Percentiles rank a stretch among this genome's conserved stretches.
phyloP scores from a whole-genome alignment of 331 rosid species.

The Cydonia oblonga region DNA sequence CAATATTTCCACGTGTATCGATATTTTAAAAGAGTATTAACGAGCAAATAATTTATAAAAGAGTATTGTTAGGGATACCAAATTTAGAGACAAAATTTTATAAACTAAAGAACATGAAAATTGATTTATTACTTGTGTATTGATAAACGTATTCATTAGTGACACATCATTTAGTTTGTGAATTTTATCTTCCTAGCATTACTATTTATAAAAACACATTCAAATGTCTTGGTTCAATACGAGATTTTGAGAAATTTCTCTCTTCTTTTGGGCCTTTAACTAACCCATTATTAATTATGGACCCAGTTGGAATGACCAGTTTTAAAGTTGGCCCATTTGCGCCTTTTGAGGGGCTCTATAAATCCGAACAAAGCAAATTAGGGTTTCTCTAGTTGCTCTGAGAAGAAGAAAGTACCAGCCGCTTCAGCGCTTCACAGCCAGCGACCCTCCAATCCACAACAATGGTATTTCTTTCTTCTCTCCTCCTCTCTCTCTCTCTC shows the following conservation, averaged over 20 bases:
- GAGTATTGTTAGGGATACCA: too few species aligned
- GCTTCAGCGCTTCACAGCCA: not conserved
- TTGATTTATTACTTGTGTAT: too few species aligned
- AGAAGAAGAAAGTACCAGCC: not conserved
- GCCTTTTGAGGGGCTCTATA: not conserved
- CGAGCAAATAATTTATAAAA: too few species aligned
- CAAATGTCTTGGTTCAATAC: too few species aligned
- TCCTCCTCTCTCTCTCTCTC: not conserved
- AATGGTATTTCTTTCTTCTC: not conserved
- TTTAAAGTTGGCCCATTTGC: not conserved
- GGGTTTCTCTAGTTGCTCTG: not conserved
- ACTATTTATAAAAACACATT: too few species aligned
- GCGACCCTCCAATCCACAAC: not conserved
- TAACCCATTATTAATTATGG: slow-evolving; percentile 3
- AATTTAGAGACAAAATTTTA: too few species aligned
- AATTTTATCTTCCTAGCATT: too few species aligned
- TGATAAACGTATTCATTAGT: accelerated
- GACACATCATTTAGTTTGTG: too few species aligned
- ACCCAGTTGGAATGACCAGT: slow-evolving; percentile 28
- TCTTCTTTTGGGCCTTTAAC: slow-evolving; percentile 20
- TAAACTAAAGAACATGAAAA: too few species aligned
- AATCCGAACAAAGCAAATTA: not conserved
- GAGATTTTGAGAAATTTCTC: too few species aligned
- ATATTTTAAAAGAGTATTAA: too few species aligned
- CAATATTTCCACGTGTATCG: too few species aligned